These are phyloP conservation scores for Aurantiochytrium sp. DNA, from an alignment of 108 stramenopile species.

Conservation along the genomic window DNA sequence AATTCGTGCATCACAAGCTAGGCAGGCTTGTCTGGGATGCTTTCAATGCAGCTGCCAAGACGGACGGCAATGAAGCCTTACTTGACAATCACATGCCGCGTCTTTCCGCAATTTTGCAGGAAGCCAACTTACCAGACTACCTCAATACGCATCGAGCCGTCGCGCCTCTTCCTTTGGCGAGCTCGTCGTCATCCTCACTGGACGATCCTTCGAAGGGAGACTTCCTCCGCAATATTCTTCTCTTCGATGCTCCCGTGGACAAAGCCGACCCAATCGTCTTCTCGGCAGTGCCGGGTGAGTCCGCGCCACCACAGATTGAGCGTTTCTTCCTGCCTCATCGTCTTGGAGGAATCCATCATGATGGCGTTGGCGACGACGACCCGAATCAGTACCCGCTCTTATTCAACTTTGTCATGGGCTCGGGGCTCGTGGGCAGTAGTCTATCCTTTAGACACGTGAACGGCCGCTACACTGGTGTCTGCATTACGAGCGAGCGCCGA, in stretches of 20 bases:
- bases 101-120: neutral
- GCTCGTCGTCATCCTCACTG: neutral
- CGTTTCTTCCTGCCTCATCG: conserved; percentile 4
- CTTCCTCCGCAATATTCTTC: neutral
- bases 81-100: neutral
- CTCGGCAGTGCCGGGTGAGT: neutral
- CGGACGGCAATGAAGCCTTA: neutral
- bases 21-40: neutral
- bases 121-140: neutral
- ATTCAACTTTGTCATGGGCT: conserved; percentile 5
- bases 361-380: neutral
- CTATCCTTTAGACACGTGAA: neutral
- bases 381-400: neutral
- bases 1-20: neutral
- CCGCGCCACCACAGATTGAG: conserved; percentile 6
- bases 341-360: neutral
- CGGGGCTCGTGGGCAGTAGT: neutral
- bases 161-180: neutral
- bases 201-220: neutral
- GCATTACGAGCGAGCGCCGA: neutral
- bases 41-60: neutral
- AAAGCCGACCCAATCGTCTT: neutral
- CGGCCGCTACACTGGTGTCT: neutral
- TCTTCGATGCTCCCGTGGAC: neutral
- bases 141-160: neutral